phyloP scores from a whole-genome alignment of 169 alveolate species.

The Plasmodium relictum region DNA sequence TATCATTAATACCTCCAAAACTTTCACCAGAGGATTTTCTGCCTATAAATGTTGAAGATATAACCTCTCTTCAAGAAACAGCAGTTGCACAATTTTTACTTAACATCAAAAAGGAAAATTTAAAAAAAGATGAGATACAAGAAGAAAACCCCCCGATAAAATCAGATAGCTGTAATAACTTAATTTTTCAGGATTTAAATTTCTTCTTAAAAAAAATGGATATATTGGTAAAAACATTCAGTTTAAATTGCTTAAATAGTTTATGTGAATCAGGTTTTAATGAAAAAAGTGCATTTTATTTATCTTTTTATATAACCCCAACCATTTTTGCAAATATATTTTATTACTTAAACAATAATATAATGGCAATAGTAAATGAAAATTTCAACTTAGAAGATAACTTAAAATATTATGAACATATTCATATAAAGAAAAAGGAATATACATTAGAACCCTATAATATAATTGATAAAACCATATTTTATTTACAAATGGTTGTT shows the following conservation, averaged over 20 bases:
- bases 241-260: conserved; percentile 7
- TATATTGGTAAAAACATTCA: conserved; percentile 28
- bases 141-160: background rate
- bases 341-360: conserved; percentile 36
- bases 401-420: conserved; percentile 33
- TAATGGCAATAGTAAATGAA: conserved; percentile 40
- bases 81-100: conserved; percentile 53
- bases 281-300: conserved; percentile 43
- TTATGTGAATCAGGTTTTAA: conserved; percentile 72
- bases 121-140: background rate
- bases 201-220: conserved; percentile 69
- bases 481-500: conserved; percentile 59
- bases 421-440: conserved; percentile 20
- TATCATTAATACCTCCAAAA: conserved; percentile 57
- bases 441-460: conserved; percentile 40
- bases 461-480: conserved; percentile 35
- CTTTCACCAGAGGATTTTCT: conserved; percentile 23
- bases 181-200: conserved; percentile 6
- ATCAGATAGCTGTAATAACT: background rate
- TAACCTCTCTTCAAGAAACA: conserved; percentile 63
- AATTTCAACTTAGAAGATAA: conserved; percentile 43
- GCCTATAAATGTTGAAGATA: conserved; percentile 63
- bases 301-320: conserved; percentile 53
- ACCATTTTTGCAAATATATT: conserved; percentile 31
- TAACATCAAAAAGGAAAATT: background rate